Evolutionary conservation across 495 filamentous ascomycete genomes (phyloP), one percentile per base, ranked within the genome.

Genomic region (Xylaria intraflava): DNA sequence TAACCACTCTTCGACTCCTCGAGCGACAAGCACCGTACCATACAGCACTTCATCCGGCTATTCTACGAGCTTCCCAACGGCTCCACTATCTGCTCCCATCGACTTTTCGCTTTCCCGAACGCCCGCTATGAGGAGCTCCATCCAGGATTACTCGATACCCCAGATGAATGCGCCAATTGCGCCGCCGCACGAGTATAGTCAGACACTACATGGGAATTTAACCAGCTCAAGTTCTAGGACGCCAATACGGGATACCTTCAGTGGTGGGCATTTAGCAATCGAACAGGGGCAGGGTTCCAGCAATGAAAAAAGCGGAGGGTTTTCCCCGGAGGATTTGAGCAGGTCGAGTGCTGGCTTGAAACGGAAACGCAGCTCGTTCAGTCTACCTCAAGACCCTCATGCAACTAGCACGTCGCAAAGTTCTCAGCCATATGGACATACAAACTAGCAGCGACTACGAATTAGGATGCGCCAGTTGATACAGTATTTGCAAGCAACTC

Each of bases 151-250:
- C 62, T 73, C 72, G 11, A 78, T 79, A 60, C 74, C 77, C 4
- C 77, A 79, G 59, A 70, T 81, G 69, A 78, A 74, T 60, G 77
- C 77, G 3, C 78, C 78, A 12, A 79, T 81, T 60, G 72, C 73
- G 6, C 73, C 76, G 29, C 69, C 76, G 1, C 71, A 71, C 46
- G 77, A 81, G 39, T 81, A 79, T 51, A 71, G 68, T 9, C 72
- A 75, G 60, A 72, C 72, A n/a, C 65, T 76, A 47, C 73, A 76
- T 27, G 64, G 71, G n/a, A 72, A 66, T 58, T 72, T 76, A 7
- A 64, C 52, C 46, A 29, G 45, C 27, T 64, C 67, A n/a, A 68
- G 62, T 67, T 55, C 69, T 14, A 58, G 77, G 57, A 71, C 70
- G 16, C 68, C 75, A n/a, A 71, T 76, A 59, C 62, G 73, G 23